A percentile compares a stretch with the other conserved stretches of the same genome.
phyloP scores from a whole-genome alignment of 1,284 basidiomycete species.

The Sanghuangporus baumii region DNA sequence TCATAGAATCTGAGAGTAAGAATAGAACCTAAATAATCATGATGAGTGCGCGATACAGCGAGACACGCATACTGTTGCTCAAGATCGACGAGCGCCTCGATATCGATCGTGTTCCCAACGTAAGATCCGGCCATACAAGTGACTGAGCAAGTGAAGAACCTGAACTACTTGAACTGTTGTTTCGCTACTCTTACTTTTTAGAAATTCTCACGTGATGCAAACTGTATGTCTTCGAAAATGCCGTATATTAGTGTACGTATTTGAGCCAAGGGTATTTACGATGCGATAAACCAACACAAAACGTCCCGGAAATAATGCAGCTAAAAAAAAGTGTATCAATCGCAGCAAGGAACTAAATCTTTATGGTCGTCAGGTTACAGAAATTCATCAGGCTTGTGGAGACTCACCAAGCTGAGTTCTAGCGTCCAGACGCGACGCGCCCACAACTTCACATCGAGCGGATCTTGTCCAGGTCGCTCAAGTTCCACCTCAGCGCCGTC shows the following conservation, averaged over 20 bases:
- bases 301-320: background rate
- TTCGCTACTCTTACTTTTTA: background rate
- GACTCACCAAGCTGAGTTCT: constrained; percentile 87
- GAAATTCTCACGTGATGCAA: background rate
- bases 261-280: background rate
- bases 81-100: constrained; percentile 62
- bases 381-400: background rate
- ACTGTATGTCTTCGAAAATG: background rate
- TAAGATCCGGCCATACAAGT: background rate
- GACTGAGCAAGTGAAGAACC: background rate
- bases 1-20: constrained; percentile 68
- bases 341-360: background rate
- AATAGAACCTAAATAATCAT: background rate
- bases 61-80: constrained; percentile 36
- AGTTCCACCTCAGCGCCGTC: constrained; percentile 92
- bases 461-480: constrained; percentile 44
- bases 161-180: no score
- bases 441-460: constrained; percentile 81
- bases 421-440: constrained; percentile 98
- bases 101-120: constrained; percentile 39
- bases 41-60: background rate
- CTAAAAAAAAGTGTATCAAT: background rate
- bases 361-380: background rate
- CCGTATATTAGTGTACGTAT: background rate
- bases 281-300: background rate